Base-by-base conservation (phyloP, 2,329 filamentous ascomycete species). In the Sarocladium strictum region DNA sequence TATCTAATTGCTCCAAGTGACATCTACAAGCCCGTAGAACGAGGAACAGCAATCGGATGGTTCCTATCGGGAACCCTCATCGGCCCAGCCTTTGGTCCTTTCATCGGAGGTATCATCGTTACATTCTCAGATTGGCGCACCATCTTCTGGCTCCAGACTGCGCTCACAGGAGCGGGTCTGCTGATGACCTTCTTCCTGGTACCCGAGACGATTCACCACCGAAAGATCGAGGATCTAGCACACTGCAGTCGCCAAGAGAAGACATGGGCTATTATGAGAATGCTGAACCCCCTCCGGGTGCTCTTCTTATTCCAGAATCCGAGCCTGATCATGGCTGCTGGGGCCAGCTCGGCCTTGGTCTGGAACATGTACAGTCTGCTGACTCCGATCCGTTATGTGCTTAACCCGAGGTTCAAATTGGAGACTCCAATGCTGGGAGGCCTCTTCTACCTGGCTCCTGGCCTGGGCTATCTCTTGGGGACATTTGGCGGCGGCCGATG, bases 91-190 rank as follows among this genome's bases (percentile, higher is more conserved):
- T 75, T 87, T 62, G 86, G 87, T 0, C 81, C 83, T 0, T 87
- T 90, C 61, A 73, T 91, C 10, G 83, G 88, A 54, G 89, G 87
- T 23, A 83, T 90, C 43, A 89, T 93, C 52, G 86, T 91, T 15
- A 91, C 87, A 0, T 90, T 83, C 67, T 76, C 77, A 6, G 80
- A 77, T 2, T 93, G 89, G 89, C 77, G 86, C 17, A 80, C 81
- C 40, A 89, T 91, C 53, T 91, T 90, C 71, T 91, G 86, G 84
- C 73, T 92, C 0, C 87, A 91, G 64, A 83, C 84, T 0, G 87
- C 79, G 0, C 74, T 90, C 5, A 84, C 84, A 0, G 86, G 79
- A 2, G 64, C 79, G 0, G 84, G 81, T 1, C 73, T 78, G 0
- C 19, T 84, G 0, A 77, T 85, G 1, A 77, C 87, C 29, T 78